Evolutionary conservation across 768 basidiomycete species (phyloP), one percentile per base, ranked within the genome.

Genomic region (Nidularia sp.): DNA sequence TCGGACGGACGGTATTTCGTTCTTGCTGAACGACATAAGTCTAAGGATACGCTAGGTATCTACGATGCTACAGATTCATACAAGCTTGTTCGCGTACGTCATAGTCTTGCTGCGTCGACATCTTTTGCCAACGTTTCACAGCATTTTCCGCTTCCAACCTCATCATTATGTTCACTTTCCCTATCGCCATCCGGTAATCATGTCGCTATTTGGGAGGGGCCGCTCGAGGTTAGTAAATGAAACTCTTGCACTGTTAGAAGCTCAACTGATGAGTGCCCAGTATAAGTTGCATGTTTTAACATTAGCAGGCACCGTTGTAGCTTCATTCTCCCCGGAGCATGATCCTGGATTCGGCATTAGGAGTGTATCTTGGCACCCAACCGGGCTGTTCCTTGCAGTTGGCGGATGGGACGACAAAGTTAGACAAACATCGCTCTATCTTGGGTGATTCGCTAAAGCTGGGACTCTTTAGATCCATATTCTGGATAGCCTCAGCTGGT

Each of bases 391-490:
- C 63, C 70, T 97, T 6, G 88, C 86, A 1, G 75, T 94, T 0
- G 85, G 83, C 9, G 94, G 94, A 8, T 94, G 88, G 83, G 93
- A 95, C 67, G 92, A 94, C 60, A 91, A 88, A 70, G 92, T 88
- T 50, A 34, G 44, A 45, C 50, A 25, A 45, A 7, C 18, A 45
- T 45, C 9, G 33, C 33, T 50, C 35, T 12, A 3, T 29, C 35
- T 3, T 45, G 9, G 6, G 46, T 48, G 35, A 25, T 32, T 45
- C 15, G 39, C 41, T 46, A 56, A 56, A 47, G 47, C 46, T 55
- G 22, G 52, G 46, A 48, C 52, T 39, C 31, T 34, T 12, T 18
- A 93, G 92, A 74, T 93, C 31, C 74, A 91, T 55, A 77, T 93
- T 53, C 72, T 94, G 33, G 88, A 90, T 60, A 81, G 77, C 57